Base-by-base conservation (phyloP, 106 monocot genomes). In the Acorus calamus region DNA sequence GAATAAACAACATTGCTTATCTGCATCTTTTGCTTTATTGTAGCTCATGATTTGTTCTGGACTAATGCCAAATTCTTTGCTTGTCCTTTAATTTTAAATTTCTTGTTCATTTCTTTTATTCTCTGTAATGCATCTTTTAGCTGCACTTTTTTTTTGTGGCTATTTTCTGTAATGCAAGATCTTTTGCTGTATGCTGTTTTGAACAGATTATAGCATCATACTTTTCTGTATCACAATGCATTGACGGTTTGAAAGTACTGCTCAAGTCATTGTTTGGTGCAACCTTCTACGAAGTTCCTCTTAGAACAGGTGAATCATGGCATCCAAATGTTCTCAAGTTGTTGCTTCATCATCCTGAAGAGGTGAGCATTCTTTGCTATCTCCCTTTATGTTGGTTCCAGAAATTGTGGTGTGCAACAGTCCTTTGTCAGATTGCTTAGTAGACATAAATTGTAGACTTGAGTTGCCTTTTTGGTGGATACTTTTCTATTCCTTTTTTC, bases 211-310 rank as follows among this genome's bases (percentile, higher is more conserved):
- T 94, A 52, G 72, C 87, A 47, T 78, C 77, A 74, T 94, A 90
- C 61, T 94, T 94, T 63, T 70, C 94, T 7, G 63, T 86, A 12
- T 65, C 79, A 2, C 77, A 78, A 12, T 94, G 94, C 66, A 81
- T 94, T 61, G 71, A 89, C 59, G 94, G 94, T 63, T 61, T 94
- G 64, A 87, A 82, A 54, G 51, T 90, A 44, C 60, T 94, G 45
- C 86, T 87, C 50, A 71, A 94, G 58, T 90, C 90, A 70, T 75
- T 94, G 60, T 94, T 94, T 90, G 94, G 94, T 49, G 80, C 78
- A 2, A 82, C 70, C 51, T 90, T 94, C 69, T 58, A 56, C 55
- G 63, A 41, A 50, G 71, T 87, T 62, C 82, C 89, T 46, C 73
- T 90, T 65, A 62, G 63, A 48, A 77, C 73, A 11, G 78, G 84